Base-by-base conservation (phyloP, 768 basidiomycete species). In the Sporobolomyces phaffii region DNA sequence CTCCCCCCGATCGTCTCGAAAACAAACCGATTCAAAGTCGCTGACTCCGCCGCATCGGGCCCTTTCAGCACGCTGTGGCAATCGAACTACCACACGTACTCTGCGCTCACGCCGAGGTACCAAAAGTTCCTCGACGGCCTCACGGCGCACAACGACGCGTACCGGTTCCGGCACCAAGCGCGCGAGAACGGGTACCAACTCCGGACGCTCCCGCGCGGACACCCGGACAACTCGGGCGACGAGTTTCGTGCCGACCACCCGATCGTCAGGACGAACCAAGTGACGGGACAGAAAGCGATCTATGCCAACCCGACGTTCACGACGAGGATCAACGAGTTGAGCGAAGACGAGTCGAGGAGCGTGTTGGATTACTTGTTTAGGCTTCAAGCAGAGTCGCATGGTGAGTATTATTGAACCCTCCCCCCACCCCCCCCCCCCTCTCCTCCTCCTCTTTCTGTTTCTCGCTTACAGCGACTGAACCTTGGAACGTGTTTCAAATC, bases 331-430 rank as follows among this genome's bases (percentile, higher is more conserved):
- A 72, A 75, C 64, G 69, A 73, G 69, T 58, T 75, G 18, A 34
- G 20, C 20, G 2, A 43, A 11, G 71, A 72, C 33, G 71, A 72
- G 47, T 59, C 56, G 14, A 47, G 62, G 48, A 65, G 68, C 29
- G 73, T 79, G 64, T 68, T 80, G 59, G 75, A 78, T 57, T 76
- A 78, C 73, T 68, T 79, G 33, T 78, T 74, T 72, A 66, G 62
- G 43, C 73, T 74, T n/a, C 72, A 74, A 45, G 43, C 62, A 51
- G 65, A 79, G 68, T 74, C 74, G 14, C 77, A 80, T 62, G 78
- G 62, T 53, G 26, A 26, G 64, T 29, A n/a, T n/a, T n/a, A n/a
- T n/a, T n/a, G n/a, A n/a, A n/a, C n/a, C n/a, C n/a, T n/a, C n/a
- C n/a, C n/a, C n/a, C n/a, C n/a, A n/a, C n/a, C n/a, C n/a, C 36